These are phyloP conservation scores for Claviceps sp. DNA, from an alignment of 2,329 filamentous ascomycete species.

Conservation along the genomic window DNA sequence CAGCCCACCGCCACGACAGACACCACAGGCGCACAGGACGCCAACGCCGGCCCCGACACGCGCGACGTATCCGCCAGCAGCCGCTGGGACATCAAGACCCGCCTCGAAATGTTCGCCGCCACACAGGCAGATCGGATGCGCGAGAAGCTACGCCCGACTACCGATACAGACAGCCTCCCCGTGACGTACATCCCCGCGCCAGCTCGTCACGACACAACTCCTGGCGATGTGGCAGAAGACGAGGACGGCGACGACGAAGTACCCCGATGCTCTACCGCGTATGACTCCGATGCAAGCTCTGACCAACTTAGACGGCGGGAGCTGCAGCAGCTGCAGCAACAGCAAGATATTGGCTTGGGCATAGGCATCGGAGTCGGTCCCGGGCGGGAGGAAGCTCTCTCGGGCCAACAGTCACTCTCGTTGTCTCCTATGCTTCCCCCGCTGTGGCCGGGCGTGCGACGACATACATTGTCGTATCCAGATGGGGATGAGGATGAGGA, in stretches of 20 bases:
- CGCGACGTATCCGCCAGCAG: constrained; percentile 11
- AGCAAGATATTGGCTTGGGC: not conserved
- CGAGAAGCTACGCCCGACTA: constrained; percentile 40
- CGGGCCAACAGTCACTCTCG: constrained; percentile 12
- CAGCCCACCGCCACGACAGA: not conserved
- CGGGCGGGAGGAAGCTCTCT: not conserved
- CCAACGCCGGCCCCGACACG: not conserved
- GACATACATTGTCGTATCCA: constrained; percentile 17
- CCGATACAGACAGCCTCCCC: constrained; percentile 41
- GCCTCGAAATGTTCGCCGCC: constrained; percentile 48
- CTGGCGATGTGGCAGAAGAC: constrained; percentile 44
- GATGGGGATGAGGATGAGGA: constrained; percentile 15
- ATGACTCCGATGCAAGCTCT: constrained; percentile 1
- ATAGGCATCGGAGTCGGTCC: not conserved
- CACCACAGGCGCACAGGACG: not conserved
- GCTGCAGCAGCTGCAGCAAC: constrained; percentile 8
- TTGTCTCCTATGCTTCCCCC: constrained; percentile 23
- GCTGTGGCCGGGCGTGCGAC: constrained; percentile 28
- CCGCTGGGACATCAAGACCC: constrained; percentile 42
- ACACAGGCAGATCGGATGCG: constrained; percentile 46
- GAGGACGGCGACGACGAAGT: constrained; percentile 43
- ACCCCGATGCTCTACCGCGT: constrained; percentile 3
- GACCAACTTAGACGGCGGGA: not conserved
- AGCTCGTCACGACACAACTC: constrained; percentile 39
- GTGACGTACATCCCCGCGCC: constrained; percentile 50